Base-by-base conservation (phyloP, 1,139 yeast species). In the Waltiozyma sp. region DNA sequence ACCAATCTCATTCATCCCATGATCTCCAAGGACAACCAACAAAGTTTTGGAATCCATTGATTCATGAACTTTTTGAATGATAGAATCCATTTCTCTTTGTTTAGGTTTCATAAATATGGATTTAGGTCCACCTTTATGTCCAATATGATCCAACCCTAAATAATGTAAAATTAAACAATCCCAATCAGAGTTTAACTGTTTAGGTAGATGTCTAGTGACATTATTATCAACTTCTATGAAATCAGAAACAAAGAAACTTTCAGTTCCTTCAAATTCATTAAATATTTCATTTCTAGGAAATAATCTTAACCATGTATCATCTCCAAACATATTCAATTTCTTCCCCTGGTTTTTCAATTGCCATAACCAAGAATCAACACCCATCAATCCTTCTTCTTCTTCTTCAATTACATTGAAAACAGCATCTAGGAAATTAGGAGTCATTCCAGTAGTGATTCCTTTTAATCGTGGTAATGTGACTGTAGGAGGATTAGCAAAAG, bases 231-330 rank as follows among this genome's bases (percentile, higher is more conserved):
- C 98, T 50, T 89, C 94, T 1, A 93, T 85, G 58, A 84, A 91
- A 57, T 93, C 97, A 47, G 93, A 80, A 1, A 93, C 98, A 58
- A 85, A 91, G 58, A 91, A 93, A 40, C 96, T 86, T 40, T 85
- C 80, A 0, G 98, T 91, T 1, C 98, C 98, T 41, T 91, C 98
- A 19, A 61, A 64, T 44, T 72, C 68, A 26, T 69, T 68, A 56
- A 91, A 89, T 51, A 70, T 70, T 28, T 14, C 6, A 21, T 21
- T 21, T 47, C 68, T 66, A 0, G 91, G 91, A 53, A 88, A 93
- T 40, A 91, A 69, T 57, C 88, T 89, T 50, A 89, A 64, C 99
- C 98, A 93, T 1, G 98, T 91, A 58, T 91, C 98, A 61, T 91
- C 98, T 23, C 99, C 99, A 65, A 75, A 91, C 73, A 91, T 87